phyloP scores from a whole-genome alignment of 345 rosid species.

The Rhodomyrtus tomentosa region DNA sequence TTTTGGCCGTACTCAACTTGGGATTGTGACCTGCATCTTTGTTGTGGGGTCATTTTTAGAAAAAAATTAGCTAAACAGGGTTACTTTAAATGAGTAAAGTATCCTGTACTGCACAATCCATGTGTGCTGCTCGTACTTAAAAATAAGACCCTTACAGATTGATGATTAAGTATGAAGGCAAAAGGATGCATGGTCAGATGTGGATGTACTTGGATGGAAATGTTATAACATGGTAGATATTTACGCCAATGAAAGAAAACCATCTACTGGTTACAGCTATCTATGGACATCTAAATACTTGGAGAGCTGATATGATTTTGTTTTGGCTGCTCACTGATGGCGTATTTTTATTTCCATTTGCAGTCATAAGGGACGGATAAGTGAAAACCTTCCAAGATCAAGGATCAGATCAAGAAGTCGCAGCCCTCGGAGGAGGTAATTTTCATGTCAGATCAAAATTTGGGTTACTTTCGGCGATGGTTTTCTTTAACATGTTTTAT shows the following conservation, averaged over 20 bases:
- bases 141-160: background rate
- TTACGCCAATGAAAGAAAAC: background rate
- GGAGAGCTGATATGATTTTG: background rate
- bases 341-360: background rate
- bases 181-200: background rate
- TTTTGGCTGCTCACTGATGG: background rate
- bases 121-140: background rate
- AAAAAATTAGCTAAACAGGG: background rate
- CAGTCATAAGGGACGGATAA: conserved; percentile 31
- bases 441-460: background rate
- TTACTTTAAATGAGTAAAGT: background rate
- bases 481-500: background rate
- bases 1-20: background rate
- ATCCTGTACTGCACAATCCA: background rate
- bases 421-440: conserved; percentile 30
- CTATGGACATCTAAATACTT: background rate
- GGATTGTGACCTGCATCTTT: background rate
- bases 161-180: background rate
- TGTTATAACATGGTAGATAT: background rate
- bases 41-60: background rate
- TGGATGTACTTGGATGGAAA: background rate
- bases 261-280: background rate
- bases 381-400: conserved; percentile 21
- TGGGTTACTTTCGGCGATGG: background rate
- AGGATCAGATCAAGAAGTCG: conserved; percentile 26